Evolutionary conservation across 1,139 yeast species (phyloP).

Genomic region (Yamadazyma songkhlaensis): DNA sequence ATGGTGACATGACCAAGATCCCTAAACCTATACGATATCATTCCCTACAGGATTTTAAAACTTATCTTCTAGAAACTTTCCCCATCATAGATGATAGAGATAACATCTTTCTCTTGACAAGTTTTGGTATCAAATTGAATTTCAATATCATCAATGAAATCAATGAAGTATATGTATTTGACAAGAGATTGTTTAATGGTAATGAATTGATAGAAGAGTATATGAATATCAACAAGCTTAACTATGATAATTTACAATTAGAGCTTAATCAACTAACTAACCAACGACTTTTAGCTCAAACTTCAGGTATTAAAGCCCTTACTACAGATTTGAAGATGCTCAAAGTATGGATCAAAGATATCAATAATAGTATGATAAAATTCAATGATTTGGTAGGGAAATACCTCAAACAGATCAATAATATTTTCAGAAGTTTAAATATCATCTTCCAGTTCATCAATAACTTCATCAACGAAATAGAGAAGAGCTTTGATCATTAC

Average conservation of each 20-base stretch:
- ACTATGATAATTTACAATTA: constrained; percentile 9
- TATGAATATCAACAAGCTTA: constrained; percentile 13
- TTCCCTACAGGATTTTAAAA: constrained; percentile 43
- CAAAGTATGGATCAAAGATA: constrained; percentile 27
- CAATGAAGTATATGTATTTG: constrained; percentile 57
- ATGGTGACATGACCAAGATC: constrained; percentile 30
- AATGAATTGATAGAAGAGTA: constrained; percentile 13
- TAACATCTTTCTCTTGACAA: constrained; percentile 57
- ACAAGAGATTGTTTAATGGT: constrained; percentile 49
- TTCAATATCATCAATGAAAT: constrained; percentile 46
- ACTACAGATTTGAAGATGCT: constrained; percentile 22
- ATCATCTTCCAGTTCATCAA: constrained; percentile 60
- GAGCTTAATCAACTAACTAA: constrained; percentile 10
- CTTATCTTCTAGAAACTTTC: constrained; percentile 31
- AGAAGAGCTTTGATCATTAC: constrained; percentile 50
- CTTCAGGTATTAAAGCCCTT: constrained; percentile 17
- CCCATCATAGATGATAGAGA: constrained; percentile 37
- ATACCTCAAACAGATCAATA: constrained; percentile 29
- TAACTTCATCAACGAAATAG: constrained; percentile 48
- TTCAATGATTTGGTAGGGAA: constrained; percentile 20
- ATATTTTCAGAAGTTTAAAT: constrained; percentile 50
- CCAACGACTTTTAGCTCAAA: not conserved
- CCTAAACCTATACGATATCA: constrained; percentile 47
- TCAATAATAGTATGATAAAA: constrained; percentile 19
- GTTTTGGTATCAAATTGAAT: constrained; percentile 63